Percentiles rank a stretch among this genome's conserved stretches.
Conservation (phyloP, 2,329 filamentous ascomycete species). For the Botryotinia calthae region DNA sequence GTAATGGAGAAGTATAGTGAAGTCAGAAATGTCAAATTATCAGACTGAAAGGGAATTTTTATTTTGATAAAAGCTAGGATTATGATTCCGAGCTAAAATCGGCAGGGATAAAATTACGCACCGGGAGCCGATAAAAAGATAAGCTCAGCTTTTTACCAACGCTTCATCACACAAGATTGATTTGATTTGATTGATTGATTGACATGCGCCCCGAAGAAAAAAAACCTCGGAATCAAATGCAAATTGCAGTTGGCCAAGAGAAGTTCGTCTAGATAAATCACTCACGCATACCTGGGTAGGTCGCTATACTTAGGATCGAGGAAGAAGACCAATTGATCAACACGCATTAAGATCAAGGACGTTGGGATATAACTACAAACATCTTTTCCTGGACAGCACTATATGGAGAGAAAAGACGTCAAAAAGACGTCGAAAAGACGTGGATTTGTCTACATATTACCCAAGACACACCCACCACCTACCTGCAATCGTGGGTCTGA, state of each 20-base stretch:
- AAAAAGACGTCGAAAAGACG: not conserved
- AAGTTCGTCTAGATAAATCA: not conserved
- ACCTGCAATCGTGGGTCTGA: not conserved
- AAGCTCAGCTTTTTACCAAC: not conserved
- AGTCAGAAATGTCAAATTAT: conserved; percentile 1
- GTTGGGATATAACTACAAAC: not conserved
- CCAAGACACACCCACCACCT: not conserved
- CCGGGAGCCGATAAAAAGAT: conserved; percentile 15
- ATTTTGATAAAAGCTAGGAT: conserved; percentile 20
- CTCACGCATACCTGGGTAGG: not conserved
- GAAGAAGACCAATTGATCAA: not conserved
- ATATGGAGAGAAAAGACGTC: not conserved
- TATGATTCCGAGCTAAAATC: conserved; percentile 1
- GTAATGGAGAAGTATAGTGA: not conserved
- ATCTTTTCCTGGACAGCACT: not conserved
- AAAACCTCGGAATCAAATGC: not conserved
- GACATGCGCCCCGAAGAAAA: not conserved
- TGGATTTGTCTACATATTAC: not conserved
- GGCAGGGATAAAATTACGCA: conserved; percentile 12
- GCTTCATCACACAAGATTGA: not conserved
- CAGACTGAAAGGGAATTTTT: conserved; percentile 17
- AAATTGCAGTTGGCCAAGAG: not conserved
- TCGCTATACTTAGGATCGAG: not conserved
- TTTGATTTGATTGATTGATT: not conserved
- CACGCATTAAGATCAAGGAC: not conserved